Evolutionary conservation across 768 basidiomycete species (phyloP), one percentile per base, ranked within the genome.

Genomic region (Xerocomus brunneocitrinus): DNA sequence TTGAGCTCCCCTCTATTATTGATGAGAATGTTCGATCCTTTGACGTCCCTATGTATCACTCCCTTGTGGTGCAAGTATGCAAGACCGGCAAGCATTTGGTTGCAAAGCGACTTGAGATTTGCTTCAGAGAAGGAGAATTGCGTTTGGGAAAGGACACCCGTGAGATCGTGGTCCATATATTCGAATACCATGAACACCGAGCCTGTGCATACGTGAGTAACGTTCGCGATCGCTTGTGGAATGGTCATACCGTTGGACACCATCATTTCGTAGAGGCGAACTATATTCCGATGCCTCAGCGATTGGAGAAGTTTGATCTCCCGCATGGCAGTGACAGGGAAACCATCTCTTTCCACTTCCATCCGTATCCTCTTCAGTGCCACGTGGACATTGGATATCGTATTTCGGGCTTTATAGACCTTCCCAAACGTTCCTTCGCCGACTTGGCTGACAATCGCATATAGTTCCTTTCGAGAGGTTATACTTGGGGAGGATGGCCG

Each of bases 131-230:
- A 98, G 36, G 67, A 76, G 62, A 98, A 90, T 63, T 92, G 87
- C 1, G 82, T 89, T 72, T 98, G 95, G 3, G 92, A 90, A 27
- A 99, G 77, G 47, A 98, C 79, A 4, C 97, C 97, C 2, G 95
- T 98, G 50, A 99, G 76, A 67, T 99, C 97, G 67, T 98, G 95
- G 63, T 99, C 94, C 91, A 97, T 91, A 70, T 99, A 99, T 69
- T 98, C 95, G 63, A 98, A 93, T 36, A 99, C 95, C 97, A 99
- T 99, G 72, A 92, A 95, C 39, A 97, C 95, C 45, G 89, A 86
- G 54, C 93, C 95, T 98, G 62, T 5, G 16, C 46, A 51, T 54
- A 10, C 8, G 31, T 67, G 34, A 68, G 51, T n/a, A 12, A 34
- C 13, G 24, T 30, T 9, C 12, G 0, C 9, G 10, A 49, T 35